Conservation (phyloP, 345 rosid genomes). For the Draba incana region DNA sequence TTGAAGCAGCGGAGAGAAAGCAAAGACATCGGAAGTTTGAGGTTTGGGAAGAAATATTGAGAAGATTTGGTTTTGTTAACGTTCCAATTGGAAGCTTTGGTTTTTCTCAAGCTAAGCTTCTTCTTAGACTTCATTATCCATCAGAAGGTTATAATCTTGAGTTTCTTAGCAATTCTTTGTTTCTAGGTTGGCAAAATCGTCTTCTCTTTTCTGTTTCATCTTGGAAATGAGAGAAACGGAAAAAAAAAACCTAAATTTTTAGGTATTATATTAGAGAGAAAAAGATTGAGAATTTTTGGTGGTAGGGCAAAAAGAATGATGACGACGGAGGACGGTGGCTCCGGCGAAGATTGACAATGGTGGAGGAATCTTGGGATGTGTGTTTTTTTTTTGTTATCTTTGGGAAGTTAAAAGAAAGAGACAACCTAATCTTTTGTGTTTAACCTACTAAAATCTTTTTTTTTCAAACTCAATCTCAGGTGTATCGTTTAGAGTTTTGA, state of each 20-base stretch:
- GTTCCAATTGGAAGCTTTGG: slow-evolving; percentile 82
- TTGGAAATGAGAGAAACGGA: slow-evolving; percentile 52
- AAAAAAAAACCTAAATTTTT: background rate
- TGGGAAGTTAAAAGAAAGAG: slow-evolving; percentile 41
- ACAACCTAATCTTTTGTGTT: slow-evolving; percentile 49
- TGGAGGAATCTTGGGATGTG: slow-evolving; percentile 38
- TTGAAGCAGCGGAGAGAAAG: slow-evolving; percentile 60
- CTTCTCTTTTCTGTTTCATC: slow-evolving; percentile 91
- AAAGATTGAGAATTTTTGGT: slow-evolving; percentile 19
- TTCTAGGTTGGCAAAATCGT: slow-evolving; percentile 87
- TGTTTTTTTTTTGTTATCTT: slow-evolving; percentile 26
- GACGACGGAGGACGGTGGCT: slow-evolving; percentile 27
- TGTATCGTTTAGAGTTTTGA: slow-evolving; percentile 32
- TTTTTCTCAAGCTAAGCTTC: slow-evolving; percentile 88
- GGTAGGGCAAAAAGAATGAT: slow-evolving; percentile 31
- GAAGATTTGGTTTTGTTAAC: slow-evolving; percentile 65
- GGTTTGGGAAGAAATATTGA: slow-evolving; percentile 73
- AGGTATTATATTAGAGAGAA: background rate
- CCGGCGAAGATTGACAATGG: slow-evolving; percentile 37
- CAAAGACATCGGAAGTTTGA: slow-evolving; percentile 68
- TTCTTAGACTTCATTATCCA: slow-evolving; percentile 91
- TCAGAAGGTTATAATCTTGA: slow-evolving; percentile 90
- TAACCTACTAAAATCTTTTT: slow-evolving; percentile 42
- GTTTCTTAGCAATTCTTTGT: slow-evolving; percentile 59
- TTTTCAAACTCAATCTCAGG: slow-evolving; percentile 40